Percentiles rank a stretch among this genome's conserved stretches.
These are phyloP conservation scores for Platanthera guangdongensis DNA, from an alignment of 106 monocot species.

Conservation along the genomic window DNA sequence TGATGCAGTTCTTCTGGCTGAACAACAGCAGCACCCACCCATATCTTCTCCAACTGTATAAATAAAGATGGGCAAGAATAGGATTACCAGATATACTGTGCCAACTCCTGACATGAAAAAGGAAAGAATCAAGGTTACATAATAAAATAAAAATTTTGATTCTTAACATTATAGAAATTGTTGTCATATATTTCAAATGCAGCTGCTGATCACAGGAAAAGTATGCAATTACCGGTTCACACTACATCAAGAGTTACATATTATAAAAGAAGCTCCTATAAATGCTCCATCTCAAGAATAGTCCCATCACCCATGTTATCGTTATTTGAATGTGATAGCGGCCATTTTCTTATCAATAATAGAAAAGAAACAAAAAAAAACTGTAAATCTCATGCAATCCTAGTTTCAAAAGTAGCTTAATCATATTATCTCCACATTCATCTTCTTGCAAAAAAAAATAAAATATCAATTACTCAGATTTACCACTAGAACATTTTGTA, in stretches of 20 bases:
- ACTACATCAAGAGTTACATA: neutral
- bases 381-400: no score
- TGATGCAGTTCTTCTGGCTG: conserved; percentile 29
- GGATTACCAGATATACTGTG: neutral
- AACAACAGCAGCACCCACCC: conserved; percentile 49
- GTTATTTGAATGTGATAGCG: neutral
- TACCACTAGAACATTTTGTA: no score
- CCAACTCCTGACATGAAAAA: neutral
- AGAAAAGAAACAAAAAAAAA: neutral
- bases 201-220: neutral
- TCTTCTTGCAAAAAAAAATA: no score
- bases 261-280: neutral
- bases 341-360: neutral
- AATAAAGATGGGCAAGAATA: neutral
- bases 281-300: neutral
- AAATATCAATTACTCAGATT: no score
- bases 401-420: no score
- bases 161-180: neutral
- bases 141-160: neutral
- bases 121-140: neutral
- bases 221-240: neutral
- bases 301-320: neutral
- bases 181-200: neutral
- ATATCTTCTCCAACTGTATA: conserved; percentile 10
- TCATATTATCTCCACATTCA: no score